These are phyloP conservation scores for Pittosporum tobira DNA, from an alignment of 129 eudicot species.

Conservation along the genomic window DNA sequence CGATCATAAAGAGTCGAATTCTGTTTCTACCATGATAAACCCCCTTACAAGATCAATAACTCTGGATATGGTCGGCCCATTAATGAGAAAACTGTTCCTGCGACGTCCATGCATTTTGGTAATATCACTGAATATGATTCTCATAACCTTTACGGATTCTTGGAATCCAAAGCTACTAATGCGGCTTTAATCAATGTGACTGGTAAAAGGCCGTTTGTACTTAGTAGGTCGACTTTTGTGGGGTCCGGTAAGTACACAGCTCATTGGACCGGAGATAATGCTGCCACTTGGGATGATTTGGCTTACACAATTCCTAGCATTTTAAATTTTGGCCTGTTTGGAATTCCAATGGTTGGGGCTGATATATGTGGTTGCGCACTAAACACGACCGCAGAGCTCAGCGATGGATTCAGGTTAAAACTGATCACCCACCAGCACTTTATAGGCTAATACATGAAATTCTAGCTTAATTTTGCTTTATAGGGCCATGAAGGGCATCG, in stretches of 20 bases:
- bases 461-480: too few species aligned
- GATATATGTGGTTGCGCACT: conserved; percentile 74
- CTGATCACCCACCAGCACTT: too few species aligned
- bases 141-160: conserved; percentile 74
- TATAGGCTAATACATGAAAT: too few species aligned
- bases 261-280: conserved; percentile 98
- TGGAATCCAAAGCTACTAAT: conserved; percentile 63
- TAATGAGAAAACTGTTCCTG: conserved; percentile 50
- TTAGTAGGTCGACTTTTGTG: conserved; percentile 68
- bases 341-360: conserved; percentile 89
- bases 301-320: conserved; percentile 67
- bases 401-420: conserved; percentile 95
- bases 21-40: conserved; percentile 61
- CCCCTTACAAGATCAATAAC: conserved; percentile 84
- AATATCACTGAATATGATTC: conserved; percentile 57
- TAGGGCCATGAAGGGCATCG: too few species aligned
- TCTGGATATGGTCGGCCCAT: conserved; percentile 38
- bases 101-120: conserved; percentile 58
- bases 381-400: conserved; percentile 77
- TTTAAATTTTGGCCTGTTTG: conserved; percentile 64
- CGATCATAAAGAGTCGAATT: conserved; percentile 49
- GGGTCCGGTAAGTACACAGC: conserved; percentile 78
- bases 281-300: conserved; percentile 83
- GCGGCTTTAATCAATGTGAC: conserved; percentile 32
- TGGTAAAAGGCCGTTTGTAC: conserved; percentile 61